phyloP scores from a whole-genome alignment of 2,329 filamentous ascomycete genomes.

The Cladosporium sp. region DNA sequence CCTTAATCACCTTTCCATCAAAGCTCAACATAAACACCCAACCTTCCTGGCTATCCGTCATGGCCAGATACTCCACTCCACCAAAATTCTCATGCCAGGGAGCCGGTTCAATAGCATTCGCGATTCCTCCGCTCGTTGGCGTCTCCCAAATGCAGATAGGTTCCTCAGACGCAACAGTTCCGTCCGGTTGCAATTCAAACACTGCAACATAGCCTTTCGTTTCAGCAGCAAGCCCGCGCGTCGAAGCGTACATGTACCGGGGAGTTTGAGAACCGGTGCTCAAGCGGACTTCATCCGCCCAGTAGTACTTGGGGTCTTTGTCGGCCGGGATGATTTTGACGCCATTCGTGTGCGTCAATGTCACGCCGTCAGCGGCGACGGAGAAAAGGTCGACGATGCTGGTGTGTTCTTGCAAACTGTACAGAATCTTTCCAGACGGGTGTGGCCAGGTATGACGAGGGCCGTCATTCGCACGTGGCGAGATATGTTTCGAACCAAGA shows the following conservation, averaged over 20 bases:
- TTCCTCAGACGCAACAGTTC: slow-evolving; percentile 22
- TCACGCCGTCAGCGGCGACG: slow-evolving; percentile 25
- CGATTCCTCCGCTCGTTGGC: slow-evolving; percentile 31
- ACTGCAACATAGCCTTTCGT: slow-evolving; percentile 32
- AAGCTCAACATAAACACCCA: slow-evolving; percentile 31
- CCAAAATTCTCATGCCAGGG: slow-evolving; percentile 21
- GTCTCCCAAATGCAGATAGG: slow-evolving; percentile 32
- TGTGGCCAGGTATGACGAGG: slow-evolving; percentile 33
- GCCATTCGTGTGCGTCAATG: slow-evolving; percentile 25
- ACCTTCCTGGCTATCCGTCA: slow-evolving; percentile 33
- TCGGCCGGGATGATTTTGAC: slow-evolving; percentile 28
- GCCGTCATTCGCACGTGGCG: slow-evolving; percentile 29
- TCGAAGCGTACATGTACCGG: slow-evolving; percentile 31
- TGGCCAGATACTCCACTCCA: slow-evolving; percentile 27
- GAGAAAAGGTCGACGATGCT: slow-evolving; percentile 33
- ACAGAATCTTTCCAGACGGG: slow-evolving; percentile 30
- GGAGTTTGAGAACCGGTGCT: slow-evolving; percentile 27
- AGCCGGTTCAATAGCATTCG: slow-evolving; percentile 33
- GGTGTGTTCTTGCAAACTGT: slow-evolving; percentile 33
- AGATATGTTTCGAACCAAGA: slow-evolving; percentile 26
- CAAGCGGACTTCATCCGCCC: slow-evolving; percentile 34
- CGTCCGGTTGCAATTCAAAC: slow-evolving; percentile 24
- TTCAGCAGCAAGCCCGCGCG: slow-evolving; percentile 27
- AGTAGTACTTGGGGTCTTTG: slow-evolving; percentile 30
- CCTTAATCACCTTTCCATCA: slow-evolving; percentile 27